Base-by-base conservation (phyloP, 2,329 filamentous ascomycete genomes). In the Nemania sp. region DNA sequence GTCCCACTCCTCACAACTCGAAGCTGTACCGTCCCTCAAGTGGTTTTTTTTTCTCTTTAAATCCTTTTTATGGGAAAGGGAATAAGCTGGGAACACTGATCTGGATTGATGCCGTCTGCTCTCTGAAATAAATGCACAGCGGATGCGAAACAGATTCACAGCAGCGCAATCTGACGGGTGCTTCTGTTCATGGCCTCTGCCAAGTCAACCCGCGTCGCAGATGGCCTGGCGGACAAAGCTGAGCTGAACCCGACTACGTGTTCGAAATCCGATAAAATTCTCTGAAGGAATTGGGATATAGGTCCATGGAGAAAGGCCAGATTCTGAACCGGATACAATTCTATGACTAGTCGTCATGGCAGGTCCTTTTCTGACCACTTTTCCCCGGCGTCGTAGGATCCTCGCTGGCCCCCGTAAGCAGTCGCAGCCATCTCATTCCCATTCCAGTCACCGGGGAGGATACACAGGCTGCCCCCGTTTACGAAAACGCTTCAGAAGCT, bases 321-420 rank as follows among this genome's bases (percentile, higher is more conserved):
- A 32, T 15, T 34, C 18, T 12, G 35, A 20, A 43, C 6, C 9
- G 25, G 21, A 47, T 43, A 25, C 40, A 35, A 45, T 34, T 11
- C 34, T 47, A 20, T 21, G 34, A 53, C 1, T 53, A 9, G 39
- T 39, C 32, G 43, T 43, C 2, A 71, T 71, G 68, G 63, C 60
- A 37, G 55, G 54, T n/a, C 65, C 64, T 35, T 60, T 71, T 21
- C 49, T 71, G 34, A 67, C 62, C 34, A 67, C 66, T 35, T 50
- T 71, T 39, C 69, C 67, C 35, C 68, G 69, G 25, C 60, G 68
- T 25, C 60, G 68, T 29, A 66, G 69, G 12, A 53, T 67, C 17
- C 57, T 69, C 32, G 34, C 62, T 37, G 42, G 67, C 39, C 62
- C 46, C 12, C 17, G 45, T 47, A 47, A 47, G 45, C 25, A n/a